Base-by-base conservation (phyloP, 768 basidiomycete genomes). In the Naganishia vishniacii region DNA sequence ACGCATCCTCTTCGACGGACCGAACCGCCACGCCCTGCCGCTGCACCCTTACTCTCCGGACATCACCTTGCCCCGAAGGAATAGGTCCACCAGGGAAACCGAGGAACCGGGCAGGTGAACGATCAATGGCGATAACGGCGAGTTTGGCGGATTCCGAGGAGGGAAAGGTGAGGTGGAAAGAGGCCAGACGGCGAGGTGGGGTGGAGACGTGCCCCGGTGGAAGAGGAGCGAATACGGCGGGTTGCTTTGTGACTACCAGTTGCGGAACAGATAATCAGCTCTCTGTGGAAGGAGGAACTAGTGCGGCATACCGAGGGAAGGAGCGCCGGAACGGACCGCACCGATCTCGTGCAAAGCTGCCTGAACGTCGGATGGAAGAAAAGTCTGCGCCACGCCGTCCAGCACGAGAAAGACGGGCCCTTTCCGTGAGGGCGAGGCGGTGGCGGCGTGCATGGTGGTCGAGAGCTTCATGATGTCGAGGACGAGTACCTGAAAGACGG, bases 341-440 rank as follows among this genome's bases (percentile, higher is more conserved):
- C 53, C 53, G 37, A 56, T 56, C 32, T 56, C 53, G 6, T 26
- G n/a, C 53, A 56, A 26, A 31, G 53, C 53, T n/a, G 34, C 34
- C 40, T 56, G 34, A 11, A 56, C 53, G 40, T 56, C 53, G 3
- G 34, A 37, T 12, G 53, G 53, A n/a, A 56, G 25, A 26, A 56
- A 56, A 56, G 53, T 56, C 18, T 34, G 31, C 11, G 53, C 32
- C n/a, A 56, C 31, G 4, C 53, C 53, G 6, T 26, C 23, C 2
- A 56, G 20, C 2, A 56, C 34, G 1, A 56, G 37, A n/a, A 25
- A 51, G 31, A 5, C 5, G 7, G 34, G 18, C 18, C 23, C 37
- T 13, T 2, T 20, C 25, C 12, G 11, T 40, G 20, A 3, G 2
- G 23, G 9, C 11, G 13, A 20, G 23, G 31, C 16, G 8, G 53